Conservation (phyloP, 164 flowering plant genomes). For the Aristolochia contorta region DNA sequence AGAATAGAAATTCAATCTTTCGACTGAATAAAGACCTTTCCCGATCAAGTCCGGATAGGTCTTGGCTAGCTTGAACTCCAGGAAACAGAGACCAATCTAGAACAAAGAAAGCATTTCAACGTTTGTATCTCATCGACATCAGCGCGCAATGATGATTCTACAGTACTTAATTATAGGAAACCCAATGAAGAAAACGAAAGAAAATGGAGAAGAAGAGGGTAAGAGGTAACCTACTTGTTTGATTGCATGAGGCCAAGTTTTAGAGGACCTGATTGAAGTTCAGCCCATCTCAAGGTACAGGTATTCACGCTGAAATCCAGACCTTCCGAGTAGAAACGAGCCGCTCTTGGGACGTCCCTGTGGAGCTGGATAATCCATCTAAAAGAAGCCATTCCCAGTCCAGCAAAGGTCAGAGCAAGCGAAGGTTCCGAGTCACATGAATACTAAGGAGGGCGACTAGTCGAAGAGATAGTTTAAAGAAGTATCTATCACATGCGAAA, state of each 20-base stretch:
- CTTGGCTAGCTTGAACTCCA: too few relatives aligned
- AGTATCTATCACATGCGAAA: too few relatives aligned
- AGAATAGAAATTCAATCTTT: too few relatives aligned
- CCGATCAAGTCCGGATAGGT: too few relatives aligned
- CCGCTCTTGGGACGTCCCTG: conserved; percentile 92
- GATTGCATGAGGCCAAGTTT: conserved; percentile 87
- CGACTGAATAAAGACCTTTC: too few relatives aligned
- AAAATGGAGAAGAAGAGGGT: neutral
- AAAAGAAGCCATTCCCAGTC: conserved; percentile 41
- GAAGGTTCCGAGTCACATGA: neutral
- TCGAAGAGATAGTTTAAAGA: neutral
- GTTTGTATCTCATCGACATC: neutral
- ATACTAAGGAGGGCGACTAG: neutral
- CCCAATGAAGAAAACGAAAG: neutral
- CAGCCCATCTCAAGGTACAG: conserved; percentile 92
- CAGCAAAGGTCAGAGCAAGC: neutral
- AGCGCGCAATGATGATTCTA: neutral
- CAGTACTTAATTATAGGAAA: neutral
- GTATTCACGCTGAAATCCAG: conserved; percentile 72
- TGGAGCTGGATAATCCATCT: conserved; percentile 92
- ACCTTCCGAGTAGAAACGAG: conserved; percentile 83
- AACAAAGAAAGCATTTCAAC: too few relatives aligned
- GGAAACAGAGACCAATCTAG: too few relatives aligned
- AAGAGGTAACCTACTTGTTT: conserved; percentile 23
- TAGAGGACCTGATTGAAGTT: conserved; percentile 82